Base-by-base conservation (phyloP, 2,329 filamentous ascomycete genomes). In the Zopfia rhizophila region DNA sequence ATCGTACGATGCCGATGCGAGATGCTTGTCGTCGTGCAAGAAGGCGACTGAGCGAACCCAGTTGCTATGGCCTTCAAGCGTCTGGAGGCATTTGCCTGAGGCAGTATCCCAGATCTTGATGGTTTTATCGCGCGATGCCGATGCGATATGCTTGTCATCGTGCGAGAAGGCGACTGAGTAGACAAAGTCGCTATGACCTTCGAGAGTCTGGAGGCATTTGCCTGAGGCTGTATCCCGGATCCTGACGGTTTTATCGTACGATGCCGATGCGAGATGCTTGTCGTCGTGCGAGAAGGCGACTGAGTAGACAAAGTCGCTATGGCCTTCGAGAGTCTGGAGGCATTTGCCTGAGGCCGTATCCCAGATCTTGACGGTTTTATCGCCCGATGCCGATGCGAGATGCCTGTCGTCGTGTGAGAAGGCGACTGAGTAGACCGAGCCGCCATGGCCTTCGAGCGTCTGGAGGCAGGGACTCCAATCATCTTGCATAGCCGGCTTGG, bases 1-100 rank as follows among this genome's bases (percentile, higher is more conserved):
- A 76, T 97, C 93, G 14, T 92, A 92, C 2, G 92, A 97, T 2
- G 88, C 90, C 1, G 91, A 96, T 11, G 92, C 92, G 36, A 97
- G 82, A 45, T 97, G 81, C 70, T 96, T 96, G 51, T n/a, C n/a
- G 37, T 60, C 33, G 24, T 5, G 38, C 7, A 52, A 56, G 48
- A 61, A 52, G 7, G 53, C 47, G 13, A 61, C 40, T 45, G 28
- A 39, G 3, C 4, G 7, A 18, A 46, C 43, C 8, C 2, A 19
- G 14, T 17, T n/a, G 14, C 31, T 31, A 31, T 47, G 44, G 22
- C 38, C 38, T 24, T 47, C 37, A 21, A 47, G 35, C 28, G 36
- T 52, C 32, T 35, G 39, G 7, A 56, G 48, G 41, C 44, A 45
- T n/a, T 12, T 27, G 22, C 52, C 38, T 16, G 36, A 49, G 29